Evolutionary conservation across 257 asterid genomes (phyloP), one percentile per base, ranked within the genome.

Genomic region (Salvia rosmarinus): DNA sequence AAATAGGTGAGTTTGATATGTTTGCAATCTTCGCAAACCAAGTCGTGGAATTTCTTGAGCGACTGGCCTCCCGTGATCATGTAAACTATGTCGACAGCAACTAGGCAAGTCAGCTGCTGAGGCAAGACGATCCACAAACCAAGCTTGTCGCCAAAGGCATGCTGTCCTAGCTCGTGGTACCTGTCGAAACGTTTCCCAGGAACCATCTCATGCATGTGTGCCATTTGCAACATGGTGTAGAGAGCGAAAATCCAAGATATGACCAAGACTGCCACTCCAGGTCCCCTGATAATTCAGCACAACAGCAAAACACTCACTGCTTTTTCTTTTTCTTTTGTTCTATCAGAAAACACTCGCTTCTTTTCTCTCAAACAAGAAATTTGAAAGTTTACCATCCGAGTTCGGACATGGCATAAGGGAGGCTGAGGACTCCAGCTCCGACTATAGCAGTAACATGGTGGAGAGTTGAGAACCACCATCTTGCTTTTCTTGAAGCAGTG

Each of bases 391-490:
- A 85, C 90, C 91, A 86, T 80, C 91, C 91, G 0, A 83, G 79
- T 4, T 79, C 55, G 23, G 91, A 42, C 96, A 87, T 89, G 86
- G 93, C 96, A n/a, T 70, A 85, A 3, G 95, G 93, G 82, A 86
- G 88, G 3, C 30, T 8, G 9, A 62, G 68, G 12, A 62, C 51
- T 39, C 68, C 68, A 1, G 68, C 68, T 3, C 90, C 94, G 64
- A 87, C 90, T 81, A 87, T 82, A 54, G 95, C 95, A 4, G 95
- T 88, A 50, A 88, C 86, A 21, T 85, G 84, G 83, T 89, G 96
- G 39, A 89, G 81, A 64, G 96, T 82, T 0, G 96, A 84, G 69
- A 84, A 85, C 96, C 96, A 87, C 96, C 91, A 89, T 75, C 81
- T 89, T 57, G 89, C 96, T 13, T 77, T 82, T 73, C 94, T 82